Evolutionary conservation across 2,329 filamentous ascomycete genomes (phyloP).

Genomic region (Neofusicoccum kwambonambiense): DNA sequence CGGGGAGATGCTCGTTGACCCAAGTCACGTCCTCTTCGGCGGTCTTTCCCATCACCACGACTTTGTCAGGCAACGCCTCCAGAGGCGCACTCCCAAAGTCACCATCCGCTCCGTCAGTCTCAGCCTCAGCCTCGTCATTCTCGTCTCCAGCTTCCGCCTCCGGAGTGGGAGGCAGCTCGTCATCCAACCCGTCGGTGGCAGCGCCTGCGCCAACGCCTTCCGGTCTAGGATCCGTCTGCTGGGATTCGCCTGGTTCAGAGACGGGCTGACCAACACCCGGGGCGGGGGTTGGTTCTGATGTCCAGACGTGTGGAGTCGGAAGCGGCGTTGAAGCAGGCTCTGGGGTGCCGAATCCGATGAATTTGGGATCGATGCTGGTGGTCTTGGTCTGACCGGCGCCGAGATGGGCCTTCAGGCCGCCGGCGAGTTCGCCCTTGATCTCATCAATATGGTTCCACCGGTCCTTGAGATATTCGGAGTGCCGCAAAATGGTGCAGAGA

Average conservation of each 20-base stretch:
- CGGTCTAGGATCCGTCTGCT: too few relatives aligned
- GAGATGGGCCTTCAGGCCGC: background rate
- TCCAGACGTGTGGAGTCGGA: background rate
- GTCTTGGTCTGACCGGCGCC: background rate
- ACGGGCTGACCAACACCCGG: background rate
- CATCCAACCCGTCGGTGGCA: too few relatives aligned
- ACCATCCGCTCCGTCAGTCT: background rate
- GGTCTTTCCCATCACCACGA: conserved; percentile 16
- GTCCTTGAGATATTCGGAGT: conserved; percentile 8
- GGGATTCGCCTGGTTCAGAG: too few relatives aligned
- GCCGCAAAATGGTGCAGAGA: background rate
- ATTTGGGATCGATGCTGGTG: conserved; percentile 6
- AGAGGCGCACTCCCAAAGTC: background rate
- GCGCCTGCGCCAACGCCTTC: background rate
- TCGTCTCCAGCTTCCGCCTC: background rate
- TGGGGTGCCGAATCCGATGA: conserved; percentile 13
- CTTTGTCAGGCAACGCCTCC: background rate
- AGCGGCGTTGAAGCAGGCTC: background rate
- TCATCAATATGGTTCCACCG: conserved; percentile 2
- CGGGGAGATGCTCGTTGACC: conserved; percentile 18
- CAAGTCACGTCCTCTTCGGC: conserved; percentile 23
- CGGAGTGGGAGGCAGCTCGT: background rate
- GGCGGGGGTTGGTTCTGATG: background rate
- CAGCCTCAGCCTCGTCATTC: background rate
- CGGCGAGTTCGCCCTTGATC: background rate